phyloP scores from a whole-genome alignment of 345 rosid species.

The Kandelia obovata region DNA sequence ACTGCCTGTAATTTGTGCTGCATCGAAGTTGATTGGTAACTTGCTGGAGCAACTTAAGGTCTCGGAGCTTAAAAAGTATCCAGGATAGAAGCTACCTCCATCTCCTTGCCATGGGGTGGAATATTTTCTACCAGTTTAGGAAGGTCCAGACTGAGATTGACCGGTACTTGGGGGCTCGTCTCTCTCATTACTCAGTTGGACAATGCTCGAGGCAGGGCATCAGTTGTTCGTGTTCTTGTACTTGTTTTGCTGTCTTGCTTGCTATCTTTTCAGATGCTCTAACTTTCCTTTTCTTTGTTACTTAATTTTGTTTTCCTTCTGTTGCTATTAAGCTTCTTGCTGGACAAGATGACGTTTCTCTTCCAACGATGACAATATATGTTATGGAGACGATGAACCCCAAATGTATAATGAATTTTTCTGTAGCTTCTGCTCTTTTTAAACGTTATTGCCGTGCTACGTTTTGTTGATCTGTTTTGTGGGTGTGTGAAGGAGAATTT shows the following conservation, averaged over 20 bases:
- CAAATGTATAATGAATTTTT: too few species aligned
- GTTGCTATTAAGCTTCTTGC: too few species aligned
- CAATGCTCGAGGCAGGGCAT: slow-evolving; percentile 88
- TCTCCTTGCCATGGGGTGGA: slow-evolving; percentile 98
- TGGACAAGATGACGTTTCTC: too few species aligned
- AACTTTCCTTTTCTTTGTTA: too few species aligned
- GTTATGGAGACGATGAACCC: too few species aligned
- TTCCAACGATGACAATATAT: too few species aligned
- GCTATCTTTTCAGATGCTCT: neutral
- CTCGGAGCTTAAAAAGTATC: slow-evolving; percentile 86
- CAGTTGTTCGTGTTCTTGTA: neutral
- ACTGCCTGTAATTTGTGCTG: slow-evolving; percentile 84
- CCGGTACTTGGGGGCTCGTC: slow-evolving; percentile 69
- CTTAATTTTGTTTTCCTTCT: too few species aligned
- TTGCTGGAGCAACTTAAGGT: slow-evolving; percentile 80
- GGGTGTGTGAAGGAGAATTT: too few species aligned
- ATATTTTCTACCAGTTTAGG: slow-evolving; percentile 88
- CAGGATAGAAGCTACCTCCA: slow-evolving; percentile 92
- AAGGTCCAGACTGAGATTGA: slow-evolving; percentile 96
- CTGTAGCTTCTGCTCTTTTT: too few species aligned
- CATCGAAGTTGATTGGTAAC: slow-evolving; percentile 85
- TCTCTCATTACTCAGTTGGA: slow-evolving; percentile 94
- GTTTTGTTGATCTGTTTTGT: too few species aligned
- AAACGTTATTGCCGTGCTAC: too few species aligned
- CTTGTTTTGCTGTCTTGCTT: neutral